Evolutionary conservation across 176 grass and related monocot genomes (phyloP), one percentile per base, ranked within the genome.

Genomic region (Lolium rigidum): DNA sequence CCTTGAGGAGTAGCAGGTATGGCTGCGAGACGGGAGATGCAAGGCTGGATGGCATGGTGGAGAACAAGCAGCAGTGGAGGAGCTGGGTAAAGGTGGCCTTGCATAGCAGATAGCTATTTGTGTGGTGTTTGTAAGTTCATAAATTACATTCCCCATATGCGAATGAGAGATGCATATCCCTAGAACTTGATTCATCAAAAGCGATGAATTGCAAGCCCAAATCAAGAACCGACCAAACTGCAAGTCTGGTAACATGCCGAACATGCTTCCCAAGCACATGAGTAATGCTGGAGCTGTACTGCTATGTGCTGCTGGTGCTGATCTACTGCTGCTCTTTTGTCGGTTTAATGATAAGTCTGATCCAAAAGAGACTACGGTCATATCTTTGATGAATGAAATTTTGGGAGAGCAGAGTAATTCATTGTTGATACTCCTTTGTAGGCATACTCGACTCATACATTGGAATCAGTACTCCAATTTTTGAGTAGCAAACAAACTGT

Each of bases 371-470:
- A 61, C n/a, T 43, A 44, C 38, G 44, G n/a, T n/a, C 10, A 10
- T 71, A 71, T 44, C 68, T 71, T 71, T 71, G 39, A 69, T 69
- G 35, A 70, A 46, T 10, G 16, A 39, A 69, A 69, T 39, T 69
- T 71, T 61, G n/a, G n/a, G 68, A 20, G 39, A 71, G 68, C 20
- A 70, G 39, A 70, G 43, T 71, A 21, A 71, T 71, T 71, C 20
- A 4, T 71, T 71, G 10, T 71, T 44, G 10, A 46, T 20, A 28
- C 26, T 28, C 26, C 26, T 28, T 71, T 41, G 38, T 69, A 69
- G 66, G 64, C 35, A 69, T 69, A 24, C 58, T 61, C 21, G 58
- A 61, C 9, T 61, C 58, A 24, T 24, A 38, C 66, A 69, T 28
- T 28, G 26, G 26, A 28, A 28, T 28, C 26, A 28, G 26, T 28